These are phyloP conservation scores for Acanthamoeba triangularis DNA, from an alignment of 208 protist genomes.

Conservation along the genomic window DNA sequence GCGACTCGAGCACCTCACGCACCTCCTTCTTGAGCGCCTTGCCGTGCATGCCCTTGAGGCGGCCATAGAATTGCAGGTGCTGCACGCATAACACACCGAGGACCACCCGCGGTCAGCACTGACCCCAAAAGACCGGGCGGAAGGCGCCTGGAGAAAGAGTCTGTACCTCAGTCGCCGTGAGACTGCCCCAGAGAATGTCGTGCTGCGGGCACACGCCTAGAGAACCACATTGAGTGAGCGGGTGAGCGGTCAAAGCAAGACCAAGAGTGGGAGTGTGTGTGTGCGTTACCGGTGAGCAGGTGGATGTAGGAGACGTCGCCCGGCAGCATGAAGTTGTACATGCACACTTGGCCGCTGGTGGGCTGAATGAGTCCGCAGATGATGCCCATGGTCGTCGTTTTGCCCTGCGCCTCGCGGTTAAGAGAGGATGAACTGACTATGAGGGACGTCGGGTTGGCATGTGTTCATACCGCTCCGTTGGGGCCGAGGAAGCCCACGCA, in stretches of 20 bases:
- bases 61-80: constrained; percentile 74
- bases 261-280: background rate
- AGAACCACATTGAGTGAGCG: background rate
- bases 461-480: constrained; percentile 80
- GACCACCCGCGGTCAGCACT: too few species aligned
- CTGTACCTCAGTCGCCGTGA: background rate
- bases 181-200: constrained; percentile 68
- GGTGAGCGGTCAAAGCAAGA: background rate
- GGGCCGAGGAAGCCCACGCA: constrained; percentile 81
- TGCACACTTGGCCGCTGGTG: constrained; percentile 8
- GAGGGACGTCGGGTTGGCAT: background rate
- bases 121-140: too few species aligned
- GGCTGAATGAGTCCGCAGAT: constrained; percentile 58
- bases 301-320: constrained; percentile 67
- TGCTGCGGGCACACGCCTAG: constrained; percentile 76
- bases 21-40: constrained; percentile 37
- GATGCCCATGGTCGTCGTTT: constrained; percentile 85
- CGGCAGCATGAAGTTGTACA: constrained; percentile 55
- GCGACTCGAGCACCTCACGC: background rate
- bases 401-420: constrained; percentile 64
- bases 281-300: constrained; percentile 45
- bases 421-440: background rate
- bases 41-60: constrained; percentile 60
- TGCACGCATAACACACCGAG: background rate
- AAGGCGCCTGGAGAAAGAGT: too few species aligned